Evolutionary conservation across 1,139 yeast genomes (phyloP), one percentile per base, ranked within the genome.

Genomic region (Candida frijolesensis): DNA sequence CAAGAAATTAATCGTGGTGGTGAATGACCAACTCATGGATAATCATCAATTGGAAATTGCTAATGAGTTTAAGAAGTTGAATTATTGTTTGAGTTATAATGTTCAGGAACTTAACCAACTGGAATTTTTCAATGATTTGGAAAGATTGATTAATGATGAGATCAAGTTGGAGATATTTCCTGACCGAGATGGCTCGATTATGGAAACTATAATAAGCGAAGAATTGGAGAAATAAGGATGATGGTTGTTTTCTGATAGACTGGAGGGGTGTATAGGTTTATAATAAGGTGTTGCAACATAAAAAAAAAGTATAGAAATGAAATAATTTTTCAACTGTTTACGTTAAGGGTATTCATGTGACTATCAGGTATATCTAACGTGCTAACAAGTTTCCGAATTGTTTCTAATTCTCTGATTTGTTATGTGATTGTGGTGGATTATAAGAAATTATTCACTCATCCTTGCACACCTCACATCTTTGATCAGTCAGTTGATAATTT

Each of bases 41-140:
- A 89, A 90, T 64, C 99, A 94, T 65, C 98, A 94, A 66, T 60
- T 68, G 29, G 96, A 92, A 57, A 84, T 90, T 9, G 96, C 97
- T 0, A 58, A 68, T 7, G 84, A 81, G 51, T 78, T 89, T 51
- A 74, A 69, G 16, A 53, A 60, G 10, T 32, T 51, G 25, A 50
- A 54, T 9, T 59, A 59, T 43, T 62, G 66, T 46, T 14, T 51
- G 15, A 51, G 53, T 33, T 47, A 46, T 30, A 27, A 47, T 10
- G 44, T 48, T 14, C 35, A 48, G 10, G 49, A 52, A 11, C 29
- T 51, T 33, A 29, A 39, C 22, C 25, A 18, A 22, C 18, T 14
- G 27, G 35, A 14, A 25, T 47, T 52, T 33, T 40, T 47, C 6
- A 10, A 39, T 11, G 48, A 42, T 40, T 27, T 53, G n/a, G 15